Conservation (phyloP, 768 basidiomycete genomes). For the Suillus discolor region DNA sequence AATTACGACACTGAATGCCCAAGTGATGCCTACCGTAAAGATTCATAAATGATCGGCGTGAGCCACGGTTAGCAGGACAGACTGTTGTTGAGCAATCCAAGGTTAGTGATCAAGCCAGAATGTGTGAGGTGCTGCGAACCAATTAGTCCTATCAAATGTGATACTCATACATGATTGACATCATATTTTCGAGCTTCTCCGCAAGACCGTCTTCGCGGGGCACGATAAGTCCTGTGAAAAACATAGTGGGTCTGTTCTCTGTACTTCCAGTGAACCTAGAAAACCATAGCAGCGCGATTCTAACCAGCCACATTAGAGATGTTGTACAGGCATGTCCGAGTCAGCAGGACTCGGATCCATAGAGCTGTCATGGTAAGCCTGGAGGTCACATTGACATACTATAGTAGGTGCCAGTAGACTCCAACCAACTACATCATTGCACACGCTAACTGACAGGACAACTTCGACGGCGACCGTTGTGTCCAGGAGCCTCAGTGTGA, state of each 20-base stretch:
- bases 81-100: conserved; percentile 83
- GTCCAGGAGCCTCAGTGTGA: conserved; percentile 87
- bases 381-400: conserved; percentile 79
- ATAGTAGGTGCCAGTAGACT: conserved; percentile 70
- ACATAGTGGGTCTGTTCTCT: conserved; percentile 80
- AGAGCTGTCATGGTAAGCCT: conserved; percentile 73
- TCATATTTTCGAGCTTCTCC: conserved; percentile 95
- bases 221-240: conserved; percentile 82
- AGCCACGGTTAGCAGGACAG: conserved; percentile 6
- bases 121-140: conserved; percentile 80
- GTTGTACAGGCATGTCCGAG: conserved; percentile 75
- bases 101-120: conserved; percentile 90
- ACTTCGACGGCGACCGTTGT: conserved; percentile 87
- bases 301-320: conserved; percentile 71
- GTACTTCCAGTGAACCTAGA: conserved; percentile 78
- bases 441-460: conserved; percentile 90
- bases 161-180: conserved; percentile 74
- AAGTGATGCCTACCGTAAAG: conserved; percentile 59
- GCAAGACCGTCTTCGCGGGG: conserved; percentile 88
- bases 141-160: neutral
- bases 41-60: neutral
- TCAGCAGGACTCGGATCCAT: conserved; percentile 81
- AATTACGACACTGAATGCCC: conserved; percentile 87
- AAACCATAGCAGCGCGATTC: conserved; percentile 64
- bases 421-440: conserved; percentile 90